Conservation (phyloP, 2,329 filamentous ascomycete species). For the Arthrobotrys sphaeroides region DNA sequence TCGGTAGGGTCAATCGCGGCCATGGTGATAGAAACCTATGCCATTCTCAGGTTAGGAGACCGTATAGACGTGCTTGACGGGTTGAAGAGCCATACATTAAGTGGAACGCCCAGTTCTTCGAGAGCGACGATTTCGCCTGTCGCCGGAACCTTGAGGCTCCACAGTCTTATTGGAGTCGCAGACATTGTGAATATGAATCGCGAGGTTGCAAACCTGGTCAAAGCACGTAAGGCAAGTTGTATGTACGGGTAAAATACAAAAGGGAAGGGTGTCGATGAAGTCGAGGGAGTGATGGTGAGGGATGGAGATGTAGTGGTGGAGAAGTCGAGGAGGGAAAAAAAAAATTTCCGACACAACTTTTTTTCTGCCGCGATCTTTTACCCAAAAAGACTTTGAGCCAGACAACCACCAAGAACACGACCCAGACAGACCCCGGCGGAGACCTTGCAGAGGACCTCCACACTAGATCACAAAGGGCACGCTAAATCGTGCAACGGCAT, state of each 20-base stretch:
- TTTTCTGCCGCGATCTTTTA: slow-evolving; percentile 46
- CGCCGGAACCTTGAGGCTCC: slow-evolving; percentile 88
- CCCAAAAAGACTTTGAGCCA: slow-evolving; percentile 25
- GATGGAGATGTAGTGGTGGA: slow-evolving; percentile 47
- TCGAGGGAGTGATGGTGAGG: slow-evolving; percentile 24
- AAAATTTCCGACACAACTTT: slow-evolving; percentile 54
- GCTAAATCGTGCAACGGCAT: slow-evolving; percentile 11
- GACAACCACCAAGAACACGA: slow-evolving; percentile 17
- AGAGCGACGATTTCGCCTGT: slow-evolving; percentile 84
- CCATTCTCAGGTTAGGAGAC: slow-evolving; percentile 8
- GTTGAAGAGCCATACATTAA: slow-evolving; percentile 31
- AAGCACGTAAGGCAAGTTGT: no score
- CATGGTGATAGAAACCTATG: slow-evolving; percentile 96
- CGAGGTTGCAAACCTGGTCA: not conserved
- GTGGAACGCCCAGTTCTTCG: slow-evolving; percentile 63
- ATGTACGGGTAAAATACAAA: no score
- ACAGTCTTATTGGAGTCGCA: slow-evolving; percentile 75
- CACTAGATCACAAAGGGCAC: not conserved
- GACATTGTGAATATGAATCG: slow-evolving; percentile 43
- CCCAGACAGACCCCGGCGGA: not conserved
- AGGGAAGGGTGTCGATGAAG: slow-evolving; percentile 30
- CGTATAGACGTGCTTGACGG: not conserved
- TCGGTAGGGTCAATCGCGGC: slow-evolving; percentile 93
- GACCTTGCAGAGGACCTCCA: slow-evolving; percentile 18
- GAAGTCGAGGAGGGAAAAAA: slow-evolving; percentile 55